phyloP scores from a whole-genome alignment of 2,329 filamentous ascomycete genomes.

The Fusarium decemcellulare region DNA sequence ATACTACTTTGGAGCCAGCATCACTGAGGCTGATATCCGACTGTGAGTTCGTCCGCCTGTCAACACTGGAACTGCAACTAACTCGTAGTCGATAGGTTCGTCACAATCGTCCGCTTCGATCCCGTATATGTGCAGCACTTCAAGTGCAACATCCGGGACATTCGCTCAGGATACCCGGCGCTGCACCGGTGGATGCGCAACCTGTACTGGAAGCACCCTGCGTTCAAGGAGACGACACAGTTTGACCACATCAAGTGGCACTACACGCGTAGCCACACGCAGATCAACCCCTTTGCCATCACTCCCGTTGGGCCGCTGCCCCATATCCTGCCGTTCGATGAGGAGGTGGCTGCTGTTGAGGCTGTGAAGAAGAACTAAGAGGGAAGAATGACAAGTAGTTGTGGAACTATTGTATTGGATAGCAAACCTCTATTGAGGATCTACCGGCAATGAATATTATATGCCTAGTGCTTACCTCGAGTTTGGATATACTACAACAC shows the following conservation, averaged over 20 bases:
- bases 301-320: conserved; percentile 89
- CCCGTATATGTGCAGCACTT: conserved; percentile 90
- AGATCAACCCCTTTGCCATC: conserved; percentile 80
- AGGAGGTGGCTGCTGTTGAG: conserved; percentile 78
- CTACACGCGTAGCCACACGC: conserved; percentile 72
- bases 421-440: too few relatives aligned
- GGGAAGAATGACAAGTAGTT: neutral
- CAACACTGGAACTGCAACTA: too few relatives aligned
- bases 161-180: conserved; percentile 85
- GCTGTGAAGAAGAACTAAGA: conserved; percentile 31
- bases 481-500: too few relatives aligned
- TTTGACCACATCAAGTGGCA: conserved; percentile 96
- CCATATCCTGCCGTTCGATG: conserved; percentile 81
- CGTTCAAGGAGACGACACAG: conserved; percentile 87
- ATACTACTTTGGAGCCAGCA: conserved; percentile 80
- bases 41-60: conserved; percentile 61
- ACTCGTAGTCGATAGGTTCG: conserved; percentile 59
- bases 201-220: conserved; percentile 86
- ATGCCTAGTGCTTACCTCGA: too few relatives aligned
- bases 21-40: conserved; percentile 88
- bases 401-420: neutral
- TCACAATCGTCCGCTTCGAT: conserved; percentile 82
- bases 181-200: conserved; percentile 86
- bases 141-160: conserved; percentile 89
- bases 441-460: too few relatives aligned